A percentile compares a stretch with the other conserved stretches of the same genome.
Conservation (phyloP, 2,329 filamentous ascomycete species). For the Colletotrichum horii region DNA sequence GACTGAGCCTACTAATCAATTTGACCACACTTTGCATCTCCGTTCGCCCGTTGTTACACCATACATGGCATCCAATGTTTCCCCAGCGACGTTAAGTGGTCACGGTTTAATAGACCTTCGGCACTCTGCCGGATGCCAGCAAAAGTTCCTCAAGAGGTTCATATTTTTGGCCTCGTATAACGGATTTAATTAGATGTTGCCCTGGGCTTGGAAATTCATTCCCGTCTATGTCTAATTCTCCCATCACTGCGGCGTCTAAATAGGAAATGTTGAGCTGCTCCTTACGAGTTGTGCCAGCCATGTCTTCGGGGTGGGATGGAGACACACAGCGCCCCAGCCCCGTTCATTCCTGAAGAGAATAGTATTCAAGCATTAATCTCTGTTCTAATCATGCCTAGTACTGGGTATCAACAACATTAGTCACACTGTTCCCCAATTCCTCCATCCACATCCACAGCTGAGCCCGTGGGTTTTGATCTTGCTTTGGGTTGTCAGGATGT, state of each 20-base stretch:
- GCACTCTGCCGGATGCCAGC: not conserved
- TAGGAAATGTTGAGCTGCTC: too few species aligned
- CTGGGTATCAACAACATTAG: not conserved
- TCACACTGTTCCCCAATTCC: not conserved
- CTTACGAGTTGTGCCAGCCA: too few species aligned
- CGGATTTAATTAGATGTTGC: accelerated
- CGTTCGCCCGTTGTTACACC: not conserved
- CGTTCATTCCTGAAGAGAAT: not conserved
- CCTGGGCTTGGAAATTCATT: accelerated
- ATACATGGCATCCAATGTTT: not conserved
- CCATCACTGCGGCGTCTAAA: too few species aligned
- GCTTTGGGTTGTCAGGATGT: not conserved
- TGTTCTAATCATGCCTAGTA: not conserved
- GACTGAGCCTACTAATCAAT: not conserved
- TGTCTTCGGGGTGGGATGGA: not conserved
- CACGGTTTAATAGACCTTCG: not conserved
- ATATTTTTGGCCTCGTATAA: not conserved
- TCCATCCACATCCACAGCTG: not conserved
- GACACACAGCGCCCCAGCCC: not conserved
- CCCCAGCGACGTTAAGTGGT: not conserved
- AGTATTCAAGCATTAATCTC: not conserved
- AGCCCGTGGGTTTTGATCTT: accelerated
- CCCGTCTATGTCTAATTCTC: too few species aligned
- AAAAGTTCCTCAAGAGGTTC: not conserved
- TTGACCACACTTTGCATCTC: not conserved